Percentiles rank a stretch among this genome's conserved stretches.
These are phyloP conservation scores for Aspergillus unguis DNA, from an alignment of 2,329 filamentous ascomycete genomes.

Conservation along the genomic window DNA sequence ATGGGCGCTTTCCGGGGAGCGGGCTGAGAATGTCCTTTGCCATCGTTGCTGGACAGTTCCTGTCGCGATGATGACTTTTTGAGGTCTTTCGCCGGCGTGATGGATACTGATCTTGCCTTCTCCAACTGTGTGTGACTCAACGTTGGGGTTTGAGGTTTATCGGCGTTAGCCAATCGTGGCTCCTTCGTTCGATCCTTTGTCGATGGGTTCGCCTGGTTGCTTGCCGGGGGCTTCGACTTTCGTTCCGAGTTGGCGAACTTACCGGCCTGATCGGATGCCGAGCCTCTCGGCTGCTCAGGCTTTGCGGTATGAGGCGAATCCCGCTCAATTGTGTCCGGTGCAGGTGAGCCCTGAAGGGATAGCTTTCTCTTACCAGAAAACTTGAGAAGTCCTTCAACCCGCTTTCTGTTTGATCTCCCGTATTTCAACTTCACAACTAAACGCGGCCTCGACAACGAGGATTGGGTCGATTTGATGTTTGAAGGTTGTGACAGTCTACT, in stretches of 20 bases:
- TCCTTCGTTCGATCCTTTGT: conserved; percentile 36
- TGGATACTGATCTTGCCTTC: conserved; percentile 26
- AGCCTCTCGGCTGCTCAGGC: conserved; percentile 16
- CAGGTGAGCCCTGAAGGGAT: conserved; percentile 23
- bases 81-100: conserved; percentile 45
- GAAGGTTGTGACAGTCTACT: conserved; percentile 5
- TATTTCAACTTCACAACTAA: conserved; percentile 52
- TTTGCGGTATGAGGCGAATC: conserved; percentile 20
- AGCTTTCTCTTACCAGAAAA: conserved; percentile 40
- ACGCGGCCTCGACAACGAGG: conserved; percentile 21
- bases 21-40: conserved; percentile 36
- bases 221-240: conserved; percentile 21
- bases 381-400: conserved; percentile 47
- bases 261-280: conserved; percentile 16
- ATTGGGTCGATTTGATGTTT: conserved; percentile 9
- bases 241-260: conserved; percentile 18
- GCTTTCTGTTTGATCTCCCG: conserved; percentile 47
- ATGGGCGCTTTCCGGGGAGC: conserved; percentile 28
- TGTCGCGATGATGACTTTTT: conserved; percentile 38
- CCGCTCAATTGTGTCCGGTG: conserved; percentile 22
- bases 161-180: conserved; percentile 25
- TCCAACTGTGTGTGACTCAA: conserved; percentile 31
- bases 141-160: conserved; percentile 38
- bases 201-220: conserved; percentile 25
- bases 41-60: conserved; percentile 40